Evolutionary conservation across 805 yeast species (phyloP), one percentile per base, ranked within the genome.

Genomic region (Hanseniaspora thailandica): DNA sequence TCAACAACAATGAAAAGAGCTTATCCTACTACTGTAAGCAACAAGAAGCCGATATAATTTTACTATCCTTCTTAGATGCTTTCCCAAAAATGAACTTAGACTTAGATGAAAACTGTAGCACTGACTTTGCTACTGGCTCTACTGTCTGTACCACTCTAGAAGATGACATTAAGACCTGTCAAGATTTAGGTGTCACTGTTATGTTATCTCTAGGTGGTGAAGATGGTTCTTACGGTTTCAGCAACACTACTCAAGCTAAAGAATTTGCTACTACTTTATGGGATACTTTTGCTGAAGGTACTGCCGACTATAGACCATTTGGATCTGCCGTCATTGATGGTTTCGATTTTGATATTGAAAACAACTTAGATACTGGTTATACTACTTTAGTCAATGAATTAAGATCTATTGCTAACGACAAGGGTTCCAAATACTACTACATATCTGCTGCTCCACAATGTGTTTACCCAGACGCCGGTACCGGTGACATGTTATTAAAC

Each of bases 401-500:
- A 63, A 58, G 94, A 82, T 54, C 72, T 54, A 66, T 69, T 40
- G 79, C 75, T 59, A 78, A 72, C 10, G 68, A 71, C 39, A 70
- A 79, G 33, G 72, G 83, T 45, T 26, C 50, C 39, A 84, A 81
- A 67, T 60, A 68, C 28, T 85, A 81, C 70, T 85, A 82, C 65
- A 70, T 87, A 44, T 80, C 94, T 51, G 95, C 95, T 58, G 90
- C 96, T 57, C 96, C 96, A 20, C 96, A 87, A 70, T 89, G 96
- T 71, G 82, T 80, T 25, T 84, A 81, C 65, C 95, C 96, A 19
- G 96, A 88, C 69, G 81, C 77, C 46, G 75, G 67, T 45, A 71
- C 81, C 33, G 84, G 84, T 66, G 74, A 77, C 55, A 73, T 77
- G 52, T 68, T 84, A 59, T 73, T 73, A 31, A 71, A 71, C 36